These are phyloP conservation scores for Globisporangium mamillatum DNA, from an alignment of 352 stramenopile species.

Conservation along the genomic window DNA sequence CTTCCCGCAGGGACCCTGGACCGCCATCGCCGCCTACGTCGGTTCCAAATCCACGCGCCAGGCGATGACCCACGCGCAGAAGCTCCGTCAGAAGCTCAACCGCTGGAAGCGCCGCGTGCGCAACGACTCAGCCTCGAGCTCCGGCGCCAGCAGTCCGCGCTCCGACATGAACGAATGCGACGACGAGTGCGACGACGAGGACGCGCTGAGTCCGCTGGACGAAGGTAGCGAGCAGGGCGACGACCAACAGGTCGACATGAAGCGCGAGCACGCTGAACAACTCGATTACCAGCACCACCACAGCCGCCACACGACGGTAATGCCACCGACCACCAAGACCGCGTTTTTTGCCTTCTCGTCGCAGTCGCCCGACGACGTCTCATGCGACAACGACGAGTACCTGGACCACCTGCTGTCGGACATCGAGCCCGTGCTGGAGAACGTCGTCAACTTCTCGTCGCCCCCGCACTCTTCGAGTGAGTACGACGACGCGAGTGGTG, in stretches of 20 bases:
- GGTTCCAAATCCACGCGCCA: conserved; percentile 62
- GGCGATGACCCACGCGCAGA: conserved; percentile 69
- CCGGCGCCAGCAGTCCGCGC: conserved; percentile 12
- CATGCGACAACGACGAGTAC: conserved; percentile 33
- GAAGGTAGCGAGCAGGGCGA: neutral
- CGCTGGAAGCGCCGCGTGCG: conserved; percentile 51
- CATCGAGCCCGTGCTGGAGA: conserved; percentile 49
- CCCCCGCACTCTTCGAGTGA: neutral
- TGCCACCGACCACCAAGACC: neutral
- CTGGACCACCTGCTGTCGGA: conserved; percentile 46
- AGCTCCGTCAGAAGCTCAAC: conserved; percentile 63
- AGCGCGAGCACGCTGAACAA: conserved; percentile 1
- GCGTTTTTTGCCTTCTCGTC: conserved; percentile 2
- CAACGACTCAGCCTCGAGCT: conserved; percentile 10
- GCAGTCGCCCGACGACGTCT: conserved; percentile 18
- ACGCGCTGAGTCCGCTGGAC: neutral
- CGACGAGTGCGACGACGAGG: neutral
- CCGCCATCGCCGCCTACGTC: conserved; percentile 54
- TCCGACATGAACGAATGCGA: conserved; percentile 14
- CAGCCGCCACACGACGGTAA: neutral
- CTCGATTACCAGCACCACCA: neutral
- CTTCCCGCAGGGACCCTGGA: conserved; percentile 63
- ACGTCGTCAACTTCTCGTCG: conserved; percentile 44
- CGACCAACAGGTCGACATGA: conserved; percentile 2
- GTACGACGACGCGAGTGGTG: conserved; percentile 5